These are phyloP conservation scores for Trametes polyzona DNA, from an alignment of 1,284 basidiomycete genomes.

Conservation along the genomic window DNA sequence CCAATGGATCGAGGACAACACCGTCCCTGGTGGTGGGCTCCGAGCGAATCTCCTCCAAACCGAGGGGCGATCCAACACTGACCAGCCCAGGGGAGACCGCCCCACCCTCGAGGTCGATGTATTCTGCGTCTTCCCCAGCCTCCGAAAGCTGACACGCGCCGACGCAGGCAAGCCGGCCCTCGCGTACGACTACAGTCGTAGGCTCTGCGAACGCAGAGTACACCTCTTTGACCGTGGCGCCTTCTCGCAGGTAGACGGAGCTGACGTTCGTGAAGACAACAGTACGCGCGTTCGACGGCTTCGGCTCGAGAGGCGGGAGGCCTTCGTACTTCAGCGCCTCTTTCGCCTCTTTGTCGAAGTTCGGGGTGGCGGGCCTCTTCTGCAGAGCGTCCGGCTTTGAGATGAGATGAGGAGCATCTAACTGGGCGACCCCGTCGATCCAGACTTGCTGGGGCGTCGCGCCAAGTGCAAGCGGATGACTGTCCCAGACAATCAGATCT, in stretches of 20 bases:
- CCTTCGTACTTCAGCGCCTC: constrained; percentile 66
- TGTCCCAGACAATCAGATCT: constrained; percentile 73
- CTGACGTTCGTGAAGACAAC: constrained; percentile 65
- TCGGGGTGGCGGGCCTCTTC: constrained; percentile 54
- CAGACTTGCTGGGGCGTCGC: constrained; percentile 75
- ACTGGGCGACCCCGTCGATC: constrained; percentile 71
- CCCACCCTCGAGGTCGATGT: constrained; percentile 45
- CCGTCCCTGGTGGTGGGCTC: constrained; percentile 77
- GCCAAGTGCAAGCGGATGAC: constrained; percentile 76
- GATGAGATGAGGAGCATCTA: constrained; percentile 46
- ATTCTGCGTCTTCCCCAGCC: constrained; percentile 36
- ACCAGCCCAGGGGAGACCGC: constrained; percentile 56
- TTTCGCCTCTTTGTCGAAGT: constrained; percentile 59
- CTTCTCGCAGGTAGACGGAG: constrained; percentile 43
- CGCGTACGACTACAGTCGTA: constrained; percentile 42
- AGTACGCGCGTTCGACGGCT: constrained; percentile 38
- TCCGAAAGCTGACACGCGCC: constrained; percentile 25
- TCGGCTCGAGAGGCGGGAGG: constrained; percentile 60
- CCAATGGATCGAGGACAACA: constrained; percentile 38
- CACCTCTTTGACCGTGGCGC: constrained; percentile 24
- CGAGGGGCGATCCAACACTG: constrained; percentile 62
- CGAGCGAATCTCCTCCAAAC: constrained; percentile 59
- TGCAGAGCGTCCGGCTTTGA: constrained; percentile 55
- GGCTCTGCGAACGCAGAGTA: constrained; percentile 16
- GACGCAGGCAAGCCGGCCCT: constrained; percentile 28